Evolutionary conservation across 176 grass and related monocot genomes (phyloP), one percentile per base, ranked within the genome.

Genomic region (Hyparrhenia diplandra): DNA sequence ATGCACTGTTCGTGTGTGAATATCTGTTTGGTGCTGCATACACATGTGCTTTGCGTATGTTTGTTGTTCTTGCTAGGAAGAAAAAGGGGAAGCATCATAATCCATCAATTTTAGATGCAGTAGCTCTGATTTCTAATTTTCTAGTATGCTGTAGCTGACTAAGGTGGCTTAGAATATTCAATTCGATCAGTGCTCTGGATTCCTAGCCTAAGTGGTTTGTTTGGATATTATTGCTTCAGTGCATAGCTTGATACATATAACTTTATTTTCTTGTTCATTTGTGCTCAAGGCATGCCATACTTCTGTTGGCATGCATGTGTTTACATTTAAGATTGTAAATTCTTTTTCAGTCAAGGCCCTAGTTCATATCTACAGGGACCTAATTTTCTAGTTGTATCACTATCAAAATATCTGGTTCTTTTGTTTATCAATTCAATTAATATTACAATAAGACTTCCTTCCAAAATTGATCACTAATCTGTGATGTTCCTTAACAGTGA

Each of bases 401-500:
- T n/a, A n/a, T n/a, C n/a, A n/a, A n/a, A 24, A 78, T 54, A 60
- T 73, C 42, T 66, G n/a, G 7, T 52, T 71, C 23, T 89, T 14
- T 1, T 59, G 25, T 66, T 1, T 59, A 52, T 66, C 87, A 80
- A 64, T 75, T 13, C 8, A 17, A 13, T 78, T 87, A 45, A 36
- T 4, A 58, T 72, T 61, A 14, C 59, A 20, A 42, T 3, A 54
- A 28, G 3, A 24, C 21, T 61, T 40, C 78, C 43, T 70, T 20
- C n/a, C 78, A 20, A 46, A n/a, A 28, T 52, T 67, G 71, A 63
- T 64, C 5, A 74, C 78, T 92, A 89, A 55, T 67, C 34, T 88
- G 51, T 77, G n/a, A 59, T 45, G 54, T 80, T 59, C 46, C 52
- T 67, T 74, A 52, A 80, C 59, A 99, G 93, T 73, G 97, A 99